A percentile compares a stretch with the other conserved stretches of the same genome.
phyloP scores from a whole-genome alignment of 73 alveolate species.

The Paramecium bursaria region DNA sequence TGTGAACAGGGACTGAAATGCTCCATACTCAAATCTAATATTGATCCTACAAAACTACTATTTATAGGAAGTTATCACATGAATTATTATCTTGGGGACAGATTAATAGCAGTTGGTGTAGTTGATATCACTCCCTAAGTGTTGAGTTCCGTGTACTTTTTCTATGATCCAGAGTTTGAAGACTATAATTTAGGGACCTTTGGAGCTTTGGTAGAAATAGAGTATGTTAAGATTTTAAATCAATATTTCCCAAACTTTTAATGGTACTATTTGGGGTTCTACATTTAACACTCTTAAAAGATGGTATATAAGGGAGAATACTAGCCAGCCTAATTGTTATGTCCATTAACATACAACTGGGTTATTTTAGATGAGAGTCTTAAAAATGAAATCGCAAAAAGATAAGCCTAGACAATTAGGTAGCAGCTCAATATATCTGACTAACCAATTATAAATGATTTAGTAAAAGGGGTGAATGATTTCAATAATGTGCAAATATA shows the following conservation, averaged over 20 bases:
- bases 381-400: slow-evolving; percentile 1
- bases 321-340: slow-evolving; percentile 87
- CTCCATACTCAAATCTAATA: slow-evolving; percentile 24
- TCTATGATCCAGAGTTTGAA: slow-evolving; percentile 89
- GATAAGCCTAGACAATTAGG: neutral
- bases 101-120: slow-evolving; percentile 90
- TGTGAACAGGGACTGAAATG: slow-evolving; percentile 38
- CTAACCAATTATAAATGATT: too few species aligned
- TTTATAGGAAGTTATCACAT: slow-evolving; percentile 89
- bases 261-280: slow-evolving; percentile 89
- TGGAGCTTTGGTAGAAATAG: slow-evolving; percentile 93
- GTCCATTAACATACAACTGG: slow-evolving; percentile 85
- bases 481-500: too few species aligned
- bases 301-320: slow-evolving; percentile 87
- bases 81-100: slow-evolving; percentile 86
- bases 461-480: too few species aligned
- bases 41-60: neutral
- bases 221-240: slow-evolving; percentile 76
- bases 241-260: slow-evolving; percentile 76
- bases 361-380: slow-evolving; percentile 75
- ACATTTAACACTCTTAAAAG: slow-evolving; percentile 82
- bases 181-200: slow-evolving; percentile 86
- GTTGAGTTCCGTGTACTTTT: slow-evolving; percentile 84
- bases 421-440: too few species aligned
- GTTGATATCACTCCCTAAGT: slow-evolving; percentile 80